A percentile compares a stretch with the other conserved stretches of the same genome.
phyloP scores from a whole-genome alignment of 352 stramenopile species.

The Pythium insidiosum region DNA sequence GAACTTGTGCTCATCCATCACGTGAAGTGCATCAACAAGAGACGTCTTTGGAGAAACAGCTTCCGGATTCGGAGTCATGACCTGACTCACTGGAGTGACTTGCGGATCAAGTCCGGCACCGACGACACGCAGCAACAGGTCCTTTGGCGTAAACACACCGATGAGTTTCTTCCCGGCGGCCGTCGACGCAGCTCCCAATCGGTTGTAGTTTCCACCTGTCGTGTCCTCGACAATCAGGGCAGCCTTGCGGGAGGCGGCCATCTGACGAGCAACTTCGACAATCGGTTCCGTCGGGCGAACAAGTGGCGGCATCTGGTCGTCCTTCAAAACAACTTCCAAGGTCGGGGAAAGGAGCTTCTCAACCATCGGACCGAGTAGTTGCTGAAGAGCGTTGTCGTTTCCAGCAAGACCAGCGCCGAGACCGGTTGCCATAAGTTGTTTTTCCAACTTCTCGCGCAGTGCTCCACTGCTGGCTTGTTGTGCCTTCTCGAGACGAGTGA shows the following conservation, averaged over 20 bases:
- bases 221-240: slow-evolving; percentile 72
- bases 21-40: slow-evolving; percentile 95
- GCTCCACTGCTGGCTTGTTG: slow-evolving; percentile 65
- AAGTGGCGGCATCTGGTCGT: slow-evolving; percentile 68
- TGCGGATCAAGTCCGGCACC: slow-evolving; percentile 88
- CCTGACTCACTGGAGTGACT: slow-evolving; percentile 84
- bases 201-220: not conserved
- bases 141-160: slow-evolving; percentile 97
- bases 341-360: slow-evolving; percentile 82
- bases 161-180: slow-evolving; percentile 75
- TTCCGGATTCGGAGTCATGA: slow-evolving; percentile 97
- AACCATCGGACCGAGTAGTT: slow-evolving; percentile 76
- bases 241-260: slow-evolving; percentile 75
- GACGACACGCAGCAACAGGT: slow-evolving; percentile 94
- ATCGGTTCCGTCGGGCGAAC: slow-evolving; percentile 71
- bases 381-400: slow-evolving; percentile 56
- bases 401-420: slow-evolving; percentile 37
- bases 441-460: slow-evolving; percentile 69
- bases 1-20: slow-evolving; percentile 98
- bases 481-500: slow-evolving; percentile 93
- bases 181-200: slow-evolving; percentile 16
- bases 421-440: slow-evolving; percentile 54
- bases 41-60: slow-evolving; percentile 87
- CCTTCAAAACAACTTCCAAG: slow-evolving; percentile 73
- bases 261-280: slow-evolving; percentile 81